A percentile compares a stretch with the other conserved stretches of the same genome.
Conservation (phyloP, 2,329 filamentous ascomycete genomes). For the Geosmithia putterillii region DNA sequence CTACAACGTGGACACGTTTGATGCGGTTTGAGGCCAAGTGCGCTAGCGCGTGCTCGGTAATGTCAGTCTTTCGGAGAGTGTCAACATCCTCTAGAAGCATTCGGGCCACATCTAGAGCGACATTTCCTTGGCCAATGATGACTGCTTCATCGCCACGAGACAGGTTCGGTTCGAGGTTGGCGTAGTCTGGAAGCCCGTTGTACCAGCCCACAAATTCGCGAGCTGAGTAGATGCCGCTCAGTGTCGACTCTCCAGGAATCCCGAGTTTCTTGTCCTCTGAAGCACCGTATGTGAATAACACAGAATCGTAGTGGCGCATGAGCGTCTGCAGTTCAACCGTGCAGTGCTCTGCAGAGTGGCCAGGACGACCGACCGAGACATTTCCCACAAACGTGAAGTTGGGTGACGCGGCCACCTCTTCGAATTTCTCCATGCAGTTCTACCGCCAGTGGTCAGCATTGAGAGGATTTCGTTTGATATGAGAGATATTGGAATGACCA, state of each 20-base stretch:
- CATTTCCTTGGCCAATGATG: slow-evolving; percentile 89
- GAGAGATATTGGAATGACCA: background rate
- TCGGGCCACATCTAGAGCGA: slow-evolving; percentile 84
- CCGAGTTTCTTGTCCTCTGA: slow-evolving; percentile 68
- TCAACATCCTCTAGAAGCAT: slow-evolving; percentile 72
- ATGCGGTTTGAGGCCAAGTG: slow-evolving; percentile 60
- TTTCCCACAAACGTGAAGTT: slow-evolving; percentile 90
- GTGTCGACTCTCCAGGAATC: slow-evolving; percentile 63
- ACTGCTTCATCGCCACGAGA: slow-evolving; percentile 68
- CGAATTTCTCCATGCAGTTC: slow-evolving; percentile 93
- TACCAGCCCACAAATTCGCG: slow-evolving; percentile 97
- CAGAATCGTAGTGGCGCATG: slow-evolving; percentile 76
- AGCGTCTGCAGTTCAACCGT: slow-evolving; percentile 55
- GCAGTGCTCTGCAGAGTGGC: slow-evolving; percentile 21
- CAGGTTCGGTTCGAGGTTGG: slow-evolving; percentile 60
- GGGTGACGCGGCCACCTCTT: slow-evolving; percentile 70
- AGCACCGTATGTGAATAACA: slow-evolving; percentile 88
- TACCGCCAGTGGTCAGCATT: slow-evolving; percentile 19
- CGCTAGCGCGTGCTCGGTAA: slow-evolving; percentile 72
- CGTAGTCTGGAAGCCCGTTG: slow-evolving; percentile 81
- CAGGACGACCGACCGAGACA: slow-evolving; percentile 55
- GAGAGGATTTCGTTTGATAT: background rate
- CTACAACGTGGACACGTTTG: slow-evolving; percentile 74
- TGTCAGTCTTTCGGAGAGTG: slow-evolving; percentile 69
- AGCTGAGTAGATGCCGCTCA: slow-evolving; percentile 73